Evolutionary conservation across 371 early-diverging fungal genomes (phyloP).

Genomic region (Mucor circinelloides): DNA sequence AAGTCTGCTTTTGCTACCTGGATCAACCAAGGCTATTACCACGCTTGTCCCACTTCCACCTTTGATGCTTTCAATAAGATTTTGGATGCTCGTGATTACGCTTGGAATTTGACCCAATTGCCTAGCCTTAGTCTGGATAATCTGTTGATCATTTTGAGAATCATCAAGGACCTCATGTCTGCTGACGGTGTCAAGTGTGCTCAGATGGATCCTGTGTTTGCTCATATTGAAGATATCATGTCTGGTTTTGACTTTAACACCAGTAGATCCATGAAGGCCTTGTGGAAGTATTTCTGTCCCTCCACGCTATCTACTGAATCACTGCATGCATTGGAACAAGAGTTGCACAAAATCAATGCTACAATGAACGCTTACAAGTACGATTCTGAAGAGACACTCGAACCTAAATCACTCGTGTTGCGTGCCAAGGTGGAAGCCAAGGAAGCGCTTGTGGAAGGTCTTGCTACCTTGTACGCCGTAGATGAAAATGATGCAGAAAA

Average conservation of each 20-base stretch:
- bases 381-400: constrained; percentile 28
- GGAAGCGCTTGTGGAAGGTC: constrained; percentile 68
- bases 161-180: constrained; percentile 30
- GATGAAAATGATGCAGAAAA: constrained; percentile 60
- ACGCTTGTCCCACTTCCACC: constrained; percentile 20
- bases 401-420: constrained; percentile 31
- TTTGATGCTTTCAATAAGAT: constrained; percentile 47
- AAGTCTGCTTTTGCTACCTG: constrained; percentile 32
- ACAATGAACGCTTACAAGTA: constrained; percentile 34
- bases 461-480: constrained; percentile 74
- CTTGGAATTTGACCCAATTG: constrained; percentile 58
- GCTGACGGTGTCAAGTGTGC: constrained; percentile 2
- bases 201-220: constrained; percentile 18
- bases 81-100: constrained; percentile 60
- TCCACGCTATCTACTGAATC: constrained; percentile 56
- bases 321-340: constrained; percentile 50
- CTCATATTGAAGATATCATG: constrained; percentile 36
- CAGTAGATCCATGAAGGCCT: constrained; percentile 60
- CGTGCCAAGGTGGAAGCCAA: constrained; percentile 54
- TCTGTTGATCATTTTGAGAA: constrained; percentile 51
- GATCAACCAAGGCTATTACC: constrained; percentile 36
- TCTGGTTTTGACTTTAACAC: constrained; percentile 50
- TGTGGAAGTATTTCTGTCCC: constrained; percentile 68
- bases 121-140: constrained; percentile 59
- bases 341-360: constrained; percentile 38